Evolutionary conservation across 139 green algal genomes (phyloP).

Genomic region (Mesotaenium endlicherianum): DNA sequence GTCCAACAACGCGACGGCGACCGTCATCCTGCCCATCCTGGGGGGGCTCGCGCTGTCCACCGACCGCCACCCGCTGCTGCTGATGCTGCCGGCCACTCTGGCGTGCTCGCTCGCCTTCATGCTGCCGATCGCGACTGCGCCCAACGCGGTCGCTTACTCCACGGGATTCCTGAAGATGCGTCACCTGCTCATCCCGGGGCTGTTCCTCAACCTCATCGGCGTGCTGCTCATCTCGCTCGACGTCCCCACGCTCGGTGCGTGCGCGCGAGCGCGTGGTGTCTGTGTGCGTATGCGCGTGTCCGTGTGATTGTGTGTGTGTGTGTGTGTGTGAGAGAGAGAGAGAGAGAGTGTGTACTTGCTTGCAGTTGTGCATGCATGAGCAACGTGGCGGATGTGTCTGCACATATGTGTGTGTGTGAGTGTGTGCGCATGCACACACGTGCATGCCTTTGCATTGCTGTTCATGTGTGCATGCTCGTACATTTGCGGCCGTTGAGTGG

Average conservation of each 20-base stretch:
- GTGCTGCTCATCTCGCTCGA: conserved; percentile 2
- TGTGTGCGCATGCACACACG: not conserved
- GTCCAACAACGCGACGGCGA: conserved; percentile 35
- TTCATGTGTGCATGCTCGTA: too few species aligned
- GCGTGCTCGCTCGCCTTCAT: conserved; percentile 42
- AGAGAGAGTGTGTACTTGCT: not conserved
- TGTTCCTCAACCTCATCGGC: conserved; percentile 35
- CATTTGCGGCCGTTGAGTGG: too few species aligned
- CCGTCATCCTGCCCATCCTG: conserved; percentile 27
- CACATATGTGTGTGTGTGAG: not conserved
- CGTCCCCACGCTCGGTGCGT: conserved; percentile 22
- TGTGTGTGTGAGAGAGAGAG: not conserved
- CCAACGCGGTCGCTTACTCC: conserved; percentile 37
- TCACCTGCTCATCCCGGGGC: conserved; percentile 3
- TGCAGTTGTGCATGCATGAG: not conserved
- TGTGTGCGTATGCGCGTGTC: not conserved
- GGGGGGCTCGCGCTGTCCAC: conserved; percentile 5
- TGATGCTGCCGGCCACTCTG: conserved; percentile 39
- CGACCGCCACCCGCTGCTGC: conserved; percentile 26
- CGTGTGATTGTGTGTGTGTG: not conserved
- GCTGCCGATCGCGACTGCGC: conserved; percentile 35
- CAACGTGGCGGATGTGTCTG: not conserved
- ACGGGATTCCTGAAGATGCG: conserved; percentile 29
- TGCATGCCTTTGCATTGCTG: not conserved
- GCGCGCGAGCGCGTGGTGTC: not conserved